Evolutionary conservation across 192 early-diverging fungal species (phyloP).

Genomic region (Diversispora epigaea): DNA sequence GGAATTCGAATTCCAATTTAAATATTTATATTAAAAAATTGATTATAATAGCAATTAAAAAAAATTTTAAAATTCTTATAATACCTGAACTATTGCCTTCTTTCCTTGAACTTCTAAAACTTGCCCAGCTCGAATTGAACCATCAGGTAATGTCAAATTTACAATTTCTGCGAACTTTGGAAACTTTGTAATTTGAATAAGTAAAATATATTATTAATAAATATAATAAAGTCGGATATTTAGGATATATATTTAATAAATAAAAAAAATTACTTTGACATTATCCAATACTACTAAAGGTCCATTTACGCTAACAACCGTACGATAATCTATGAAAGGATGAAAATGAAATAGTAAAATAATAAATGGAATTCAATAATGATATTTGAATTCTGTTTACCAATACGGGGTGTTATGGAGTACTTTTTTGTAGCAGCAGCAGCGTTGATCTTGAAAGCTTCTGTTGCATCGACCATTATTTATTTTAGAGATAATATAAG

Average conservation of each 20-base stretch:
- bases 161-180: constrained; percentile 98
- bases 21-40: not conserved
- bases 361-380: not conserved
- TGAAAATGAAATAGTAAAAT: not conserved
- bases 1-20: not conserved
- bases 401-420: constrained; percentile 79
- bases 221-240: constrained; percentile 1
- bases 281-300: constrained; percentile 98
- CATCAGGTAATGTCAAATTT: constrained; percentile 94
- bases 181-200: constrained; percentile 55
- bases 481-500: no score
- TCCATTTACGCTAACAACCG: constrained; percentile 96
- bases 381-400: constrained; percentile 40
- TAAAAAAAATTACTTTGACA: constrained; percentile 74
- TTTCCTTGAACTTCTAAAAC: constrained; percentile 97
- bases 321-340: constrained; percentile 81
- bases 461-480: constrained; percentile 37
- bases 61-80: not conserved
- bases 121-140: constrained; percentile 90
- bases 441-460: constrained; percentile 78
- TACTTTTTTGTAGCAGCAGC: constrained; percentile 90
- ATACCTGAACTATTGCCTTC: constrained; percentile 90
- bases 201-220: constrained; percentile 3
- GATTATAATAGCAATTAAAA: not conserved
- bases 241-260: no score